A percentile compares a stretch with the other conserved stretches of the same genome.
Evolutionary conservation across 1,284 basidiomycete genomes (phyloP).

Genomic region (Microbotryum intermedium): DNA sequence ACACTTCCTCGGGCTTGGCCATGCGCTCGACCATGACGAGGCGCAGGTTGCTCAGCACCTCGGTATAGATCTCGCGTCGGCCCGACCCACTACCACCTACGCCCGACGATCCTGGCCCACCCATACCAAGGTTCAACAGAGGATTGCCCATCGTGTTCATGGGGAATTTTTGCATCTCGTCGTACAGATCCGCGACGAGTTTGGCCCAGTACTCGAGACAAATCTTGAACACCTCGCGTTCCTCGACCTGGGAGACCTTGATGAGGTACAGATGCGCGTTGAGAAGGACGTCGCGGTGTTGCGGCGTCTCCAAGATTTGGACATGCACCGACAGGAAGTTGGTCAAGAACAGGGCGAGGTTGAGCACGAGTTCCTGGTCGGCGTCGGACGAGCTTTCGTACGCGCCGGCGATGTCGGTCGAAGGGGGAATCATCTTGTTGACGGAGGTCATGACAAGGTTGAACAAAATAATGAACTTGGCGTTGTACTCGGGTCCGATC

Average conservation of each 20-base stretch:
- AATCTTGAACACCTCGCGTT: conserved; percentile 98
- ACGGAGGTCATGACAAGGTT: conserved; percentile 93
- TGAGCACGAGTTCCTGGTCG: conserved; percentile 94
- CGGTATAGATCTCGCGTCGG: conserved; percentile 88
- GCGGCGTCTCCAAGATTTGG: conserved; percentile 81
- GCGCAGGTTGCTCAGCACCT: conserved; percentile 88
- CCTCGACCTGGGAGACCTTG: conserved; percentile 96
- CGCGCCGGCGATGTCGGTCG: conserved; percentile 83
- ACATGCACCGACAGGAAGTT: conserved; percentile 89
- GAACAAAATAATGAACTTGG: conserved; percentile 95
- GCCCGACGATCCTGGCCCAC: conserved; percentile 39
- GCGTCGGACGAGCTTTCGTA: conserved; percentile 85
- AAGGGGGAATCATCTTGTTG: conserved; percentile 95
- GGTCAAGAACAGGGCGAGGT: conserved; percentile 90
- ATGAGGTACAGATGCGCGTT: conserved; percentile 98
- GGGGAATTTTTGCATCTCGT: conserved; percentile 87
- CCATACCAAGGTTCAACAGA: conserved; percentile 64
- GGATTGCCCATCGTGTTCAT: conserved; percentile 80
- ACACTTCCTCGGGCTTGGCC: conserved; percentile 98
- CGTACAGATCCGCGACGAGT: conserved; percentile 96
- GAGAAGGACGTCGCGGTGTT: conserved; percentile 84
- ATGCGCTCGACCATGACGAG: conserved; percentile 97
- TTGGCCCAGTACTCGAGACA: conserved; percentile 98
- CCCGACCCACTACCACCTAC: conserved; percentile 49
- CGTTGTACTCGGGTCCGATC: conserved; percentile 96